Evolutionary conservation across 176 grass and related monocot genomes (phyloP).

Genomic region (Bromus sterilis): DNA sequence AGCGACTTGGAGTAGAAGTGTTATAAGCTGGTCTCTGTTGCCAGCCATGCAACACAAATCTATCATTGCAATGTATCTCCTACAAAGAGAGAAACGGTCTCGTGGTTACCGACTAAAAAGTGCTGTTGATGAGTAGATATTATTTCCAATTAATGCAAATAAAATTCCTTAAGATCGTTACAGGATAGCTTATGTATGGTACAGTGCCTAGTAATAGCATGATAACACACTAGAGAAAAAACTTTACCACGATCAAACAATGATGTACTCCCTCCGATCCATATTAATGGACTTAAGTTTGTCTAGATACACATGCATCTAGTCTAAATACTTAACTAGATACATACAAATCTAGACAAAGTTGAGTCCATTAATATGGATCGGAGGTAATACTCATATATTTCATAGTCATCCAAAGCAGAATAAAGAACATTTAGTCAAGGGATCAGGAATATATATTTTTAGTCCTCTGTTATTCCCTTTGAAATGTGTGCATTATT

Average conservation of each 20-base stretch:
- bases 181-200: background rate
- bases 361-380: too few species aligned
- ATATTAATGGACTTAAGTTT: too few species aligned
- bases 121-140: background rate
- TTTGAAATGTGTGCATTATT: background rate
- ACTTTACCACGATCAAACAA: background rate
- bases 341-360: too few species aligned
- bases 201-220: background rate
- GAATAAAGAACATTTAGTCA: background rate
- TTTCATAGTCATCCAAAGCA: background rate
- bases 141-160: background rate
- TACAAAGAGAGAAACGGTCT: constrained; percentile 21
- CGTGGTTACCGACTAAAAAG: constrained; percentile 15
- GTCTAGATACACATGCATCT: too few species aligned
- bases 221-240: background rate
- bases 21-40: constrained; percentile 73
- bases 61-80: constrained; percentile 93
- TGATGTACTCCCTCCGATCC: too few species aligned
- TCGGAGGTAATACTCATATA: too few species aligned
- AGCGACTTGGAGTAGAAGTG: constrained; percentile 68
- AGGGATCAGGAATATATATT: background rate
- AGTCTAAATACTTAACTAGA: too few species aligned
- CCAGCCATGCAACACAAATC: constrained; percentile 87
- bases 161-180: background rate
- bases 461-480: background rate